Base-by-base conservation (phyloP, 352 stramenopile species). In the Plasmopara halstedii region DNA sequence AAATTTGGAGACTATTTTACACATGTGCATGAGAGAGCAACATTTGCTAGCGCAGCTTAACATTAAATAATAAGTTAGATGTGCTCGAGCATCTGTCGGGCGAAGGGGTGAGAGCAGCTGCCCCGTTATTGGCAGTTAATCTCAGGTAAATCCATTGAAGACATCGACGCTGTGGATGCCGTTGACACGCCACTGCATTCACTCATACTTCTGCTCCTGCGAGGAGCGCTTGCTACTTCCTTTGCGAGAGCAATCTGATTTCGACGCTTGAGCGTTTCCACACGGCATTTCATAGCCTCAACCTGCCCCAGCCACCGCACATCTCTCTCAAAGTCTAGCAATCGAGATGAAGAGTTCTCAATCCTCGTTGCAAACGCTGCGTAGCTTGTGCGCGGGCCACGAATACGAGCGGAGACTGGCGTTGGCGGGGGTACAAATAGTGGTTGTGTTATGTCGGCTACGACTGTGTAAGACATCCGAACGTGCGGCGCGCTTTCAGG, bases 21-120 rank as follows among this genome's bases (percentile, higher is more conserved):
- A 10, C 25, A 10, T 10, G 32, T 31, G 29, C 42, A 46, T 48
- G n/a, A n/a, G n/a, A n/a, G n/a, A n/a, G n/a, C n/a, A n/a, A n/a
- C n/a, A 55, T 47, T 61, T 57, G 49, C 42, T 55, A 58, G 55
- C 50, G 35, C 39, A 52, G 43, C 43, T 64, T 56, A 67, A 58
- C 43, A 62, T 54, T 60, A 52, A 21, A 56, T 55, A 67, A 67
- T 62, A 62, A 67, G 29, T 67, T 67, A 67, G 41, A 18, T 46
- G 35, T 55, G 38, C 43, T 56, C 38, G n/a, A n/a, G 25, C 23
- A 9, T 27, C 23, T 27, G 23, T 29, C 11, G 7, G 25, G 25
- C 25, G 25, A 29, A 4, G 6, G 2, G 3, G 7, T 29, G 3
- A 29, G 25, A 29, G 25, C n/a, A 29, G 25, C 11, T 10, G 25